Evolutionary conservation across 75 land plant species (phyloP), one percentile per base, ranked within the genome.

Genomic region (Chamaecyparis obtusa): DNA sequence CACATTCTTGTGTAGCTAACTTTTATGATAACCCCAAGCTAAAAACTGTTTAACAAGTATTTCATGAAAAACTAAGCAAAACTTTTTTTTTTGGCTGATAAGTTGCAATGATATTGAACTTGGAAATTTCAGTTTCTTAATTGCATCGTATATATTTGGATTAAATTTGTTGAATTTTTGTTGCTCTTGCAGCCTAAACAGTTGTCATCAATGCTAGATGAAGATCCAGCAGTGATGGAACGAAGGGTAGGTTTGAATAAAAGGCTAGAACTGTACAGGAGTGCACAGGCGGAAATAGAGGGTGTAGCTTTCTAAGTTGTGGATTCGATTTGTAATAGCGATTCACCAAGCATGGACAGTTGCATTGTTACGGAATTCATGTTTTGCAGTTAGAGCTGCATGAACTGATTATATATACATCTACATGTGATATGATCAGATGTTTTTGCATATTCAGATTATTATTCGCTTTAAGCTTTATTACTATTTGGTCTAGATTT

Each of bases 141-240:
- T 51, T 51, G 55, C 55, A 51, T 51, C 55, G 2, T 51, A 51
- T 1, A 51, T 51, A 51, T 51, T 51, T 51, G 55, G 55, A 14
- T 51, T 51, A 51, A 51, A 51, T 51, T n/a, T 15, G 6, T 46
- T 81, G 15, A 43, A 27, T 81, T 81, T 27, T 0, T n/a, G 13
- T 49, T 27, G 32, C 83, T 81, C 43, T 83, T 88, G 85, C 96
- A 96, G 97, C 56, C 83, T 7, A 96, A 89, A 84, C 89, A 92
- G 86, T 87, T 96, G 84, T 83, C 87, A 24, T n/a, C 39, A 27
- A 43, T 96, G 88, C 87, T 96, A 77, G 94, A 96, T 86, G 96
- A 96, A 88, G 96, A 94, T 86, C 96, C 97, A 35, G 96, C 97
- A 64, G 79, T 94, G 17, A 93, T 94, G 95, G 94, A 94, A 71